These are phyloP conservation scores for Crucibulum laeve DNA, from an alignment of 768 basidiomycete species.

Conservation along the genomic window DNA sequence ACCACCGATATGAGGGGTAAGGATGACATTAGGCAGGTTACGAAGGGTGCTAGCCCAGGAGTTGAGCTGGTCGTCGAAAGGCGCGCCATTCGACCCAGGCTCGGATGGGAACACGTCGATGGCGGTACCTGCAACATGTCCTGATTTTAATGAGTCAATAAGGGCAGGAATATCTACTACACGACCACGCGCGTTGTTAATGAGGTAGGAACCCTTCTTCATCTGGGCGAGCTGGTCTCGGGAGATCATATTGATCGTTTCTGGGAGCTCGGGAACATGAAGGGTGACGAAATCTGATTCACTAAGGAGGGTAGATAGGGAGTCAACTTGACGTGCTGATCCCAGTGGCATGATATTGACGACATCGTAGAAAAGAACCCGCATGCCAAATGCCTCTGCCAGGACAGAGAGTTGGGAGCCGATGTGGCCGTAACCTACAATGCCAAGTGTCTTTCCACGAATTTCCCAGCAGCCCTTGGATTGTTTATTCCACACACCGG, in stretches of 20 bases:
- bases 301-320: conserved; percentile 65
- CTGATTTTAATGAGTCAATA: conserved; percentile 73
- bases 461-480: conserved; percentile 98
- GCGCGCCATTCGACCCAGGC: conserved; percentile 85
- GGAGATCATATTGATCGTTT: conserved; percentile 94
- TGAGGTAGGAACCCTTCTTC: conserved; percentile 93
- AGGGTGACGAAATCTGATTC: conserved; percentile 92
- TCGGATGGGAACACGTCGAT: conserved; percentile 95
- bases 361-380: conserved; percentile 93
- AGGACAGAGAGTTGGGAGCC: conserved; percentile 96
- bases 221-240: conserved; percentile 73
- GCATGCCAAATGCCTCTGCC: conserved; percentile 93
- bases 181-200: conserved; percentile 96
- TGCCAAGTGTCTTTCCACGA: conserved; percentile 95
- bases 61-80: conserved; percentile 88
- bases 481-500: conserved; percentile 97
- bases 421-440: conserved; percentile 98
- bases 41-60: conserved; percentile 77
- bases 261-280: conserved; percentile 94
- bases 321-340: conserved; percentile 85
- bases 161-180: conserved; percentile 96
- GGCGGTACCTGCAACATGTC: conserved; percentile 83
- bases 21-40: conserved; percentile 82
- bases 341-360: conserved; percentile 98
- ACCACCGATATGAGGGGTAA: conserved; percentile 98